phyloP scores from a whole-genome alignment of 169 alveolate species.

The Plasmodium yoelii region DNA sequence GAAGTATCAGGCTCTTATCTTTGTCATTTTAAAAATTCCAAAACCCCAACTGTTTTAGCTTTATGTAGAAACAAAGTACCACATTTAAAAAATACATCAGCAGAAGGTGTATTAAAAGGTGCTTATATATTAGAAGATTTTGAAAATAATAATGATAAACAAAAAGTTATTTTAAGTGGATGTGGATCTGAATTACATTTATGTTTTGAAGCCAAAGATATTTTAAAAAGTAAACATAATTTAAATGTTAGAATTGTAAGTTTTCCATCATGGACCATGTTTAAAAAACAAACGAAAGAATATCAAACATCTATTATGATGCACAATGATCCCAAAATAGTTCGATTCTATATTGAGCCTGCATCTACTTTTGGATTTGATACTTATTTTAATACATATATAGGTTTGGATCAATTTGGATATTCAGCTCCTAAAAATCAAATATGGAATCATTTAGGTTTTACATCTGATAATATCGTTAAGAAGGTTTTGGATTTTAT shows the following conservation, averaged over 20 bases:
- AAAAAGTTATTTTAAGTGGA: constrained; percentile 80
- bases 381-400: constrained; percentile 71
- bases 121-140: constrained; percentile 83
- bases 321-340: constrained; percentile 38
- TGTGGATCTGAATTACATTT: constrained; percentile 85
- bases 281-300: constrained; percentile 80
- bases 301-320: constrained; percentile 74
- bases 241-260: constrained; percentile 85
- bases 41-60: constrained; percentile 74
- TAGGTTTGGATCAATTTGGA: constrained; percentile 75
- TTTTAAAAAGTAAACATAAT: constrained; percentile 70
- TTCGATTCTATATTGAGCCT: constrained; percentile 75
- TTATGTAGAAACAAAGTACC: constrained; percentile 80
- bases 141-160: constrained; percentile 22
- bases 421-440: constrained; percentile 77
- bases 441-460: constrained; percentile 75
- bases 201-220: constrained; percentile 80
- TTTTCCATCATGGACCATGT: constrained; percentile 87
- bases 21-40: constrained; percentile 33
- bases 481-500: constrained; percentile 43
- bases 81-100: constrained; percentile 75
- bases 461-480: constrained; percentile 49
- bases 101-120: constrained; percentile 82
- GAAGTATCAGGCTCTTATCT: constrained; percentile 83
- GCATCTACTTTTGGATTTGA: constrained; percentile 77